Percentiles rank a stretch among this genome's conserved stretches.
Conservation (phyloP, 495 filamentous ascomycete species). For the Rhizodiscina lignyota region DNA sequence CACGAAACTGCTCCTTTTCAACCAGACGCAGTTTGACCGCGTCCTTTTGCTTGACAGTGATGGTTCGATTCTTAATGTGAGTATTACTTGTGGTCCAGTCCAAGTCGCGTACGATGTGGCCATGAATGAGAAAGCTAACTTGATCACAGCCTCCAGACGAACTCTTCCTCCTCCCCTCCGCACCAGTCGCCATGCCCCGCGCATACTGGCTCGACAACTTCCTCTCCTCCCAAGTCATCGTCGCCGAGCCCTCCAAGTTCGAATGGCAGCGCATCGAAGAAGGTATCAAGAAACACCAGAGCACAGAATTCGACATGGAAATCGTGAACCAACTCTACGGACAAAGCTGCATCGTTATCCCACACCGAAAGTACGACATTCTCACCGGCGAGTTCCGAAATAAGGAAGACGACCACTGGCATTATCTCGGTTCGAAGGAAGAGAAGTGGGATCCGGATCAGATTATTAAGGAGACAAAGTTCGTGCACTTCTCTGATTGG, state of each 20-base stretch:
- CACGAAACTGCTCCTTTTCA: constrained; percentile 22
- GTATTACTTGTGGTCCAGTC: not conserved
- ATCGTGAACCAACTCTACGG: constrained; percentile 55
- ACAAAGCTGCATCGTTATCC: constrained; percentile 51
- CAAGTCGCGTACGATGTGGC: too few relatives aligned
- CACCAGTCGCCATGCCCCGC: constrained; percentile 21
- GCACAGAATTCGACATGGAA: constrained; percentile 28
- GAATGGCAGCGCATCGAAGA: constrained; percentile 14
- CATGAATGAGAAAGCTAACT: too few relatives aligned
- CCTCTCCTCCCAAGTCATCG: constrained; percentile 15
- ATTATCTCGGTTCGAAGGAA: constrained; percentile 44
- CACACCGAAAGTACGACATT: constrained; percentile 56
- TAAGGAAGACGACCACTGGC: constrained; percentile 35
- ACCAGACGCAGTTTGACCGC: constrained; percentile 17
- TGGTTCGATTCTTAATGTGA: constrained; percentile 15
- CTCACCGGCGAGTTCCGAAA: constrained; percentile 54
- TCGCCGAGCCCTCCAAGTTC: constrained; percentile 13
- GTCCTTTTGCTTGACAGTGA: constrained; percentile 23
- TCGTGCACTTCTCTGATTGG: constrained; percentile 72
- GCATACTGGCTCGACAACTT: constrained; percentile 18
- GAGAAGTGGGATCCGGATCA: constrained; percentile 53
- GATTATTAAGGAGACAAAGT: constrained; percentile 48
- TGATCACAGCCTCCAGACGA: constrained; percentile 16
- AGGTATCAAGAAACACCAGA: constrained; percentile 5
- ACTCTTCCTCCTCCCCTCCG: constrained; percentile 20